Evolutionary conservation across 1,284 basidiomycete genomes (phyloP).

Genomic region (Ustilago esculenta): DNA sequence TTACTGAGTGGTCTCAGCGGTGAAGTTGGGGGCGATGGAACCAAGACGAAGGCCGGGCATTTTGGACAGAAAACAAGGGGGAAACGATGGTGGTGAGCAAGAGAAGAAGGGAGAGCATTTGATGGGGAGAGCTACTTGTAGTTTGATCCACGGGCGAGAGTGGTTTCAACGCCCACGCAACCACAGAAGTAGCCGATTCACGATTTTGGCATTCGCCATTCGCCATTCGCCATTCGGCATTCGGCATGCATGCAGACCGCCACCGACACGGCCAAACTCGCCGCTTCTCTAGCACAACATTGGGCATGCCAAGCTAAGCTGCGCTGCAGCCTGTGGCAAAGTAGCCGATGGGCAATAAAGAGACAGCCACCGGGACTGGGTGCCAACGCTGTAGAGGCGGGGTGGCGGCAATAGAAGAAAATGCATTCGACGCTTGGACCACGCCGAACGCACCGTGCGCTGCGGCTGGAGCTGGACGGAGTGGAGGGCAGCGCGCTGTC

Average conservation of each 20-base stretch:
- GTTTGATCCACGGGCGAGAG: no score
- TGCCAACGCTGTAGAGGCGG: slow-evolving; percentile 1
- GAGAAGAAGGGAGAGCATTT: background rate
- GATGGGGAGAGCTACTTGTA: no score
- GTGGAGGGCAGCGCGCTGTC: slow-evolving; percentile 5
- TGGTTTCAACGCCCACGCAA: no score
- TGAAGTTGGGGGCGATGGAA: slow-evolving; percentile 64
- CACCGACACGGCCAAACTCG: no score
- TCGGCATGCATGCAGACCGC: no score
- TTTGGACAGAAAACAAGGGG: slow-evolving; percentile 58
- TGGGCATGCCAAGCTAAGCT: no score
- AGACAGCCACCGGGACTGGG: no score
- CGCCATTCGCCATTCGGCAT: no score
- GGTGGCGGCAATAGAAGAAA: slow-evolving; percentile 1
- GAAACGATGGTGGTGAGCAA: slow-evolving; percentile 5
- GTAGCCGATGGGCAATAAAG: no score
- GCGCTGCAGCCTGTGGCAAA: no score
- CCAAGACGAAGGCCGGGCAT: slow-evolving; percentile 64
- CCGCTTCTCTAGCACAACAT: no score
- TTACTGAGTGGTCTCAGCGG: slow-evolving; percentile 64
- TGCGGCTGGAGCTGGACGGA: background rate
- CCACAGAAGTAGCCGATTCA: slow-evolving; percentile 4
- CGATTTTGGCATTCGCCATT: background rate
- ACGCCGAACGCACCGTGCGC: background rate
- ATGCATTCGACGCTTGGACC: background rate